Conservation (phyloP, 495 filamentous ascomycete genomes). For the Lasiosphaeris hirsuta region DNA sequence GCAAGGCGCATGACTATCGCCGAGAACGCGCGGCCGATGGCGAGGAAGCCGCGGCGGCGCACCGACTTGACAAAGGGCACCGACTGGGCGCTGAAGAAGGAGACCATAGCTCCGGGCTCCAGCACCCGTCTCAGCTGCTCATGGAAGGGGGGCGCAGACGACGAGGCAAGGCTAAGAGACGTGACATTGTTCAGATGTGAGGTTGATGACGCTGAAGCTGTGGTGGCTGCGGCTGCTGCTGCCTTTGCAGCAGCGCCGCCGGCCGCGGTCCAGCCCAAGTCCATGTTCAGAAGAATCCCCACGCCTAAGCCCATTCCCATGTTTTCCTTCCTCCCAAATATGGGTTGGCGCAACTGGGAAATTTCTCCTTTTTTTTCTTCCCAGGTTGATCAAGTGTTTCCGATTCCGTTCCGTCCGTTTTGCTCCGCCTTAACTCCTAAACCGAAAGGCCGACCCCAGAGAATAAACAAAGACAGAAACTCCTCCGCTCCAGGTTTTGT, state of each 20-base stretch:
- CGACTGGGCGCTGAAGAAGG: conserved; percentile 4
- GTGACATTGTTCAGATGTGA: background rate
- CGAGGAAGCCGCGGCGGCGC: background rate
- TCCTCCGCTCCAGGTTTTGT: too few relatives aligned
- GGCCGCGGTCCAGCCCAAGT: background rate
- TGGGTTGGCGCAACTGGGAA: too few relatives aligned
- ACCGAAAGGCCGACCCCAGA: background rate
- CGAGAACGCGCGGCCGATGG: background rate
- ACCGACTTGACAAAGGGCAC: background rate
- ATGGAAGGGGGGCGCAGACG: background rate
- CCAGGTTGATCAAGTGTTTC: too few relatives aligned
- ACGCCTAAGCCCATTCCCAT: background rate
- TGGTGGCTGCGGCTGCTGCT: too few relatives aligned
- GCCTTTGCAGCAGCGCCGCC: too few relatives aligned
- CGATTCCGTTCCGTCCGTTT: too few relatives aligned
- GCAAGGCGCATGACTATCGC: background rate
- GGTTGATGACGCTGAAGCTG: background rate
- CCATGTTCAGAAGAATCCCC: background rate
- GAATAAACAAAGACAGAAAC: background rate
- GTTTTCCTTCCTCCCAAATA: background rate
- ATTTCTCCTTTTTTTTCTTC: too few relatives aligned
- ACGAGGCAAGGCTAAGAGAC: background rate
- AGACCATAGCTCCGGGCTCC: background rate
- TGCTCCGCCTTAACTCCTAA: too few relatives aligned
- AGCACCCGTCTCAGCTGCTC: background rate